Percentiles rank a stretch among this genome's conserved stretches.
Conservation (phyloP, 2,329 filamentous ascomycete genomes). For the Aspergillus clavatus region DNA sequence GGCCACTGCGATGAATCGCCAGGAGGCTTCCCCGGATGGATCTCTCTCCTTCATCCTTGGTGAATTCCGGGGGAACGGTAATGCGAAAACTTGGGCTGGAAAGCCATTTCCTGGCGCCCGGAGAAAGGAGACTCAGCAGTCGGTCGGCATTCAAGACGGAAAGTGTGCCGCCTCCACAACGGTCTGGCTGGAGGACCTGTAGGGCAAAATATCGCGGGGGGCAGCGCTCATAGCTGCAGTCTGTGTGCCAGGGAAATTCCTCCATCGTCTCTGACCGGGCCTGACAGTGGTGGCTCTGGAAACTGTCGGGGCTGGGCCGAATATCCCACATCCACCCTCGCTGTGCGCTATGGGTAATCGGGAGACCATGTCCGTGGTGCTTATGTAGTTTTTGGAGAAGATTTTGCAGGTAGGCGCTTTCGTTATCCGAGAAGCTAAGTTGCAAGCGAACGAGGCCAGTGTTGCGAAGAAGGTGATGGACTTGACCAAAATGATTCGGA, state of each 20-base stretch:
- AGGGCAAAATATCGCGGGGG: conserved; percentile 41
- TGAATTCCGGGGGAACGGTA: conserved; percentile 34
- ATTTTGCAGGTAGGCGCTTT: conserved; percentile 33
- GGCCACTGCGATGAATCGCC: not conserved
- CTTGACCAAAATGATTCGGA: not conserved
- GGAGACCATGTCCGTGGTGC: conserved; percentile 33
- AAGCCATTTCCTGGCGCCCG: conserved; percentile 17
- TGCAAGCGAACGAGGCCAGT: conserved; percentile 36
- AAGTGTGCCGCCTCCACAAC: conserved; percentile 39
- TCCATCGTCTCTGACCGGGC: conserved; percentile 43
- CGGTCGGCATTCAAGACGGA: conserved; percentile 35
- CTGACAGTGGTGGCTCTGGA: conserved; percentile 29
- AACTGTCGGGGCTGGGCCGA: conserved; percentile 25
- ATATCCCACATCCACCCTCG: conserved; percentile 46
- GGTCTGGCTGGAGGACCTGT: conserved; percentile 41
- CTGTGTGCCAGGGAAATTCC: conserved; percentile 44
- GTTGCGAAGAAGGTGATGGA: conserved; percentile 1
- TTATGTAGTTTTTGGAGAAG: conserved; percentile 33
- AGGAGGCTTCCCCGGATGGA: conserved; percentile 22
- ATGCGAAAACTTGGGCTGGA: conserved; percentile 27
- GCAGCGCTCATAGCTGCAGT: conserved; percentile 41
- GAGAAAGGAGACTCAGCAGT: conserved; percentile 23
- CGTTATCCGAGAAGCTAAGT: conserved; percentile 29
- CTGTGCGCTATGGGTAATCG: conserved; percentile 40
- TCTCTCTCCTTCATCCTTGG: conserved; percentile 17